Evolutionary conservation across 2,329 filamentous ascomycete genomes (phyloP), one percentile per base, ranked within the genome.

Genomic region (Xylaria sp.): DNA sequence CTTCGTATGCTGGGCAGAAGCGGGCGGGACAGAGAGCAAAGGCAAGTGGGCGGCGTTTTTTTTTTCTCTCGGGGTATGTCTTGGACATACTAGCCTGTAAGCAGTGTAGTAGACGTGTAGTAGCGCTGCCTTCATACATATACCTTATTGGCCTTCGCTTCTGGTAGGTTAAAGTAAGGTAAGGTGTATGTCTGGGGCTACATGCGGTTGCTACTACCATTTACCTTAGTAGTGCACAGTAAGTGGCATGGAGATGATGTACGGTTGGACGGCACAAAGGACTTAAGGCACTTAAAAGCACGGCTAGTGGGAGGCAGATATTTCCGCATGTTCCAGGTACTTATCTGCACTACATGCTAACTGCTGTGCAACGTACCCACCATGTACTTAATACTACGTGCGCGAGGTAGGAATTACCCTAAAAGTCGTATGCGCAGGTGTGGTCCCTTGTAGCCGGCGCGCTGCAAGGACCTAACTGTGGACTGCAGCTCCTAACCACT

Each of bases 401-500:
- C 39, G n/a, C n/a, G 13, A 46, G 13, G 41, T 18, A 7, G 13
- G 7, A n/a, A n/a, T 46, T 18, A 18, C 28, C 28, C 28, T 28
- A 28, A 28, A 28, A n/a, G 18, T 18, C 18, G 15, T 18, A 39
- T 20, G 9, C 23, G 46, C 20, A 31, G 50, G 18, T 23, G 52
- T 12, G 12, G 55, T 41, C 20, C 55, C 55, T 44, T 54, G 66
- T 52, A 58, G n/a, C 39, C 39, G 25, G 60, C 28, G 60, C 28
- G 61, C 68, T 70, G 68, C 68, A 70, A 65, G 68, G 68, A 67
- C 68, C 68, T 67, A 70, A 67, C 61, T 67, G 56, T 31, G 50
- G 55, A 44, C 61, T 54, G 60, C 64, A 61, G 25, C 64, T 64
- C 50, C 31, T 25, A 50, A 61, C 37, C 55, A 48, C 54, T 65